Evolutionary conservation across 2,329 filamentous ascomycete species (phyloP).

Genomic region (Fusarium staphyleae): DNA sequence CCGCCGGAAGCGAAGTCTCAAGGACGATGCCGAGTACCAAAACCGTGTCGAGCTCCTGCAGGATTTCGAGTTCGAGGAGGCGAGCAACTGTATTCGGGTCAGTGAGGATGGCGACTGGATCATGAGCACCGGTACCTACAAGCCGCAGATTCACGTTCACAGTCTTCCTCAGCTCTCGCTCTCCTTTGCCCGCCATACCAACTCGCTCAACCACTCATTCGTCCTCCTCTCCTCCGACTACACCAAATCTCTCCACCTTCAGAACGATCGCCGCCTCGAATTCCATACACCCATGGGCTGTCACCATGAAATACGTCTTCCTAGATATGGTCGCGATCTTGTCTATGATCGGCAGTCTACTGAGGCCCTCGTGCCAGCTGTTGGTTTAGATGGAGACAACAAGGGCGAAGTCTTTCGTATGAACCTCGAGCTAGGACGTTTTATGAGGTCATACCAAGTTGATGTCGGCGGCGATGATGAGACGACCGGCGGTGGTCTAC

Average conservation of each 20-base stretch:
- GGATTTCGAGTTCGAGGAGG: conserved; percentile 97
- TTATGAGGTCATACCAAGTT: conserved; percentile 92
- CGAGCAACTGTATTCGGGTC: conserved; percentile 85
- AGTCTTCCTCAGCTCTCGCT: conserved; percentile 91
- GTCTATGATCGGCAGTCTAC: conserved; percentile 82
- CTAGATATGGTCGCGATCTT: conserved; percentile 89
- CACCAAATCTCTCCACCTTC: conserved; percentile 91
- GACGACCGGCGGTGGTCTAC: conserved; percentile 74
- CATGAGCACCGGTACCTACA: conserved; percentile 86
- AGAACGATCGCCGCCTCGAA: conserved; percentile 88
- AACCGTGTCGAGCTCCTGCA: conserved; percentile 94
- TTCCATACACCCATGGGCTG: conserved; percentile 90
- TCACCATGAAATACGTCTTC: conserved; percentile 88
- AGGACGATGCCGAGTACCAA: conserved; percentile 90
- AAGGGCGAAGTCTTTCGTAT: conserved; percentile 91
- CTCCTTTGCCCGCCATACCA: conserved; percentile 92
- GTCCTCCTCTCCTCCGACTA: conserved; percentile 88
- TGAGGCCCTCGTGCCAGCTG: conserved; percentile 85
- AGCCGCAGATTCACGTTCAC: conserved; percentile 83
- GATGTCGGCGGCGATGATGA: conserved; percentile 88
- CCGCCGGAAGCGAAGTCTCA: conserved; percentile 87
- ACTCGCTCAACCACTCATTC: conserved; percentile 90
- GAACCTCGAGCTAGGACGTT: conserved; percentile 89
- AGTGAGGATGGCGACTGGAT: conserved; percentile 98
- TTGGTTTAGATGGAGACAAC: conserved; percentile 85